Evolutionary conservation across 768 basidiomycete species (phyloP), one percentile per base, ranked within the genome.

Genomic region (Leccinum truebloodii): DNA sequence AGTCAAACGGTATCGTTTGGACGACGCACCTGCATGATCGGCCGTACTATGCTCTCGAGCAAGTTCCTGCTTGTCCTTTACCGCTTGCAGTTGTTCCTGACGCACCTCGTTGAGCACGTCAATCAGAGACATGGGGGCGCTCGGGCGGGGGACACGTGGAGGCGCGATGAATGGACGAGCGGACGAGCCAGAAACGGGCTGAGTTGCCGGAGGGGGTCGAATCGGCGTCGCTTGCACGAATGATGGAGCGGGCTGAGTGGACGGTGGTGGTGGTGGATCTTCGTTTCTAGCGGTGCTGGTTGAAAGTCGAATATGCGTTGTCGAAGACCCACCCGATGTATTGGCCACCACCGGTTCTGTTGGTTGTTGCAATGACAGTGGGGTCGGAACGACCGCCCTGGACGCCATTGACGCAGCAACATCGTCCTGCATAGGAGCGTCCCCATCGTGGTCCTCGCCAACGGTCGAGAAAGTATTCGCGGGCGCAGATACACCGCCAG

Each of bases 31-130:
- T 0, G 32, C 6, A 3, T 6, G 10, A 30, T 54, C 48, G 12
- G 18, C 49, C 8, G 0, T 18, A 34, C 9, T 41, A 9, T 22
- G 55, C 37, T 37, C 58, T 55, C 34, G 54, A 46, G 49, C 41
- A 5, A 52, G 51, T 10, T 39, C 44, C 22, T 46, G 44, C 20
- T 46, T 46, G 9, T 12, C 44, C 44, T 20, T 46, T 46, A 46
- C 20, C 5, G 20, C 44, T 20, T 46, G 44, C 44, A 46, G 20
- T 20, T 46, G 44, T 20, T 20, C 44, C 44, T 20, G n/a, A 3
- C 57, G 57, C n/a, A 70, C 37, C 4, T 53, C 54, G 26, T 74
- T 73, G 26, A 72, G 60, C 20, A 26, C 55, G 1, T 74, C 71
- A 4, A 59, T 59, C 14, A 72, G 53, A 0, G 71, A 60, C 61